A percentile compares a stretch with the other conserved stretches of the same genome.
These are phyloP conservation scores for Aristolochia californica DNA, from an alignment of 164 flowering plant species.

Conservation along the genomic window DNA sequence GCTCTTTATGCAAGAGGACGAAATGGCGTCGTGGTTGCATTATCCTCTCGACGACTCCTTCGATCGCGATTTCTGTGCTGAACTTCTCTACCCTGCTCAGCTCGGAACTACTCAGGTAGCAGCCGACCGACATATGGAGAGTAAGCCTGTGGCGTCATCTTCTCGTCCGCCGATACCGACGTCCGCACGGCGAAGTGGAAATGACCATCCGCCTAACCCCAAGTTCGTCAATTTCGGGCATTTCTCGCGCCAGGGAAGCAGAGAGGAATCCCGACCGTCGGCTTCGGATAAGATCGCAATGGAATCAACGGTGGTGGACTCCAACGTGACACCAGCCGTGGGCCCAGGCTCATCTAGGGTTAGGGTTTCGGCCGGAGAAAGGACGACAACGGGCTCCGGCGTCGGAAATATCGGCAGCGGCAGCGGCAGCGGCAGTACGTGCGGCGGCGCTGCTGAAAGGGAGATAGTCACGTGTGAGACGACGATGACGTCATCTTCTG, in stretches of 20 bases:
- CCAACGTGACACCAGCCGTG: constrained; percentile 36
- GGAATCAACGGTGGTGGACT: constrained; percentile 49
- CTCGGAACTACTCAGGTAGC: constrained; percentile 3
- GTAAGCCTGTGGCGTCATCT: constrained; percentile 2
- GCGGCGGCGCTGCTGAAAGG: constrained; percentile 1
- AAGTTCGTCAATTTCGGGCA: constrained; percentile 29
- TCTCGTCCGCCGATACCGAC: background rate
- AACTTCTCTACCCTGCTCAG: constrained; percentile 22
- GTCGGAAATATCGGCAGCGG: constrained; percentile 8
- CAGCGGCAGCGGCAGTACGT: too few relatives aligned
- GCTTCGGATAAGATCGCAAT: constrained; percentile 15
- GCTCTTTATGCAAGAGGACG: constrained; percentile 81
- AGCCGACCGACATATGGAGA: constrained; percentile 4
- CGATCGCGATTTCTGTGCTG: constrained; percentile 35
- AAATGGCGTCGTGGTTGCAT: constrained; percentile 90
- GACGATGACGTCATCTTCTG: constrained; percentile 48
- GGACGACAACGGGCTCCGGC: constrained; percentile 5
- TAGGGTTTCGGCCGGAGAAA: constrained; percentile 18
- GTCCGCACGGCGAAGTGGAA: constrained; percentile 1
- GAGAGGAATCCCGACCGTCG: constrained; percentile 22
- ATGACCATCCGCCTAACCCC: constrained; percentile 7
- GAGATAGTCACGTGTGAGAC: constrained; percentile 18
- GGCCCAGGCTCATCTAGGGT: constrained; percentile 1
- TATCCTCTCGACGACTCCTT: constrained; percentile 44
- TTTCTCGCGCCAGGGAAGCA: constrained; percentile 22